phyloP scores from a whole-genome alignment of 2,329 filamentous ascomycete species.

The Fusarium domesticum region DNA sequence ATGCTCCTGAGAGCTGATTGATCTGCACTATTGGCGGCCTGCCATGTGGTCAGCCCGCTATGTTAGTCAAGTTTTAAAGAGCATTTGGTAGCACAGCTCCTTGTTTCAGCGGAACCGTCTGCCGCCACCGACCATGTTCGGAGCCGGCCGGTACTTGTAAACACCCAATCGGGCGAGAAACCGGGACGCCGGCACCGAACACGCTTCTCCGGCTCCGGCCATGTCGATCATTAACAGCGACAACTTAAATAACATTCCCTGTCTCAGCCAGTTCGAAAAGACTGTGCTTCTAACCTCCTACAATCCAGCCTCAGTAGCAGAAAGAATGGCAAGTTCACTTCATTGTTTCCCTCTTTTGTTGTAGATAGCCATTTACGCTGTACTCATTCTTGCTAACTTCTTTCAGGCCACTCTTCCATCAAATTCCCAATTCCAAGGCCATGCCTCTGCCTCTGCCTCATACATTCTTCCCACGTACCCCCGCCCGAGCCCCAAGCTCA shows the following conservation, averaged over 20 bases:
- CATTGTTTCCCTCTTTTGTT: too few species aligned
- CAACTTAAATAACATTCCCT: not conserved
- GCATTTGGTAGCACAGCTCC: too few species aligned
- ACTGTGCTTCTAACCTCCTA: not conserved
- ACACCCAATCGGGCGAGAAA: not conserved
- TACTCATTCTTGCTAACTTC: not conserved
- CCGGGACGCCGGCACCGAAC: not conserved
- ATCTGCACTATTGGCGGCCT: too few species aligned
- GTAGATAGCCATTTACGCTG: not conserved
- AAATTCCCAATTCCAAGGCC: not conserved
- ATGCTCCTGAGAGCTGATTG: too few species aligned
- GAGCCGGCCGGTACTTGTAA: not conserved
- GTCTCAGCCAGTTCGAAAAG: not conserved
- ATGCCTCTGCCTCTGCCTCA: not conserved
- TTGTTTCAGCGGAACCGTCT: too few species aligned
- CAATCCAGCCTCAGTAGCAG: not conserved
- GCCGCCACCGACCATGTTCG: too few species aligned
- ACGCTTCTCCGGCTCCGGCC: not conserved
- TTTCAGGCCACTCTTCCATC: not conserved
- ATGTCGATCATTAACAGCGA: not conserved
- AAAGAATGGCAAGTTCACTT: not conserved
- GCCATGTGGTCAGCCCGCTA: too few species aligned
- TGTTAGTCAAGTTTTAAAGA: too few species aligned
- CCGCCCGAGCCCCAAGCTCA: slow-evolving; percentile 2
- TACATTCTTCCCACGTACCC: slow-evolving; percentile 5